Conservation (phyloP, 2,329 filamentous ascomycete genomes). For the Tolypocladium capitatum region DNA sequence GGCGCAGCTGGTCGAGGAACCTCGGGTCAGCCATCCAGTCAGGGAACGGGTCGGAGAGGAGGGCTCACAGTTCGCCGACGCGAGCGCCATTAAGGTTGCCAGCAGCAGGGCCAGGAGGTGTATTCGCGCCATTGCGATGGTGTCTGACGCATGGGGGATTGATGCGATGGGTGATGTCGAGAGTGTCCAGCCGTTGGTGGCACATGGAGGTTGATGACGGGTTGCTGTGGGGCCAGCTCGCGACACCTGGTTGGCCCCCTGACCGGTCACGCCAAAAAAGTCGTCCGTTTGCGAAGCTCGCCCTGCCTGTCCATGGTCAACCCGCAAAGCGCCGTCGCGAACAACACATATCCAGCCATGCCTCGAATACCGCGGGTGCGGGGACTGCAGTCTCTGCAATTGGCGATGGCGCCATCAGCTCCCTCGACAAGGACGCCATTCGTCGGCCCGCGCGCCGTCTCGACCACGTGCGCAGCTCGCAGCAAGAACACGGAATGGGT, state of each 20-base stretch:
- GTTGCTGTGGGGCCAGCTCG: conserved; percentile 9
- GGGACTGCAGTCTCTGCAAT: conserved; percentile 18
- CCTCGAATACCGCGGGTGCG: conserved; percentile 27
- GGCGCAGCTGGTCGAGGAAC: conserved; percentile 33
- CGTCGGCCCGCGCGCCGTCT: conserved; percentile 15
- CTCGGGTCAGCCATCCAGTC: not conserved
- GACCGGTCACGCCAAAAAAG: conserved; percentile 6
- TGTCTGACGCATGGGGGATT: not conserved
- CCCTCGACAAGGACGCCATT: conserved; percentile 13
- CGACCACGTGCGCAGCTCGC: conserved; percentile 19
- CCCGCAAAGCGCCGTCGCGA: not conserved
- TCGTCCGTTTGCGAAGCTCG: conserved; percentile 1
- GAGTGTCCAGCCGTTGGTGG: too few relatives aligned
- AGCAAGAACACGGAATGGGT: conserved; percentile 23
- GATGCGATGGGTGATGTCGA: not conserved
- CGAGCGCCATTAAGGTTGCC: conserved; percentile 19
- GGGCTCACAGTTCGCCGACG: conserved; percentile 29
- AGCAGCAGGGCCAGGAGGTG: conserved; percentile 22
- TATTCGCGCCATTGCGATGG: conserved; percentile 26
- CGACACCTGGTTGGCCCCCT: conserved; percentile 11
- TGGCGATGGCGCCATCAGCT: conserved; percentile 10
- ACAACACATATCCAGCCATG: conserved; percentile 17
- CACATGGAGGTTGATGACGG: too few relatives aligned
- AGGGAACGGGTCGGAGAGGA: not conserved
- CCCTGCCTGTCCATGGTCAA: not conserved